A percentile compares a stretch with the other conserved stretches of the same genome.
These are phyloP conservation scores for Penicillium sp. DNA, from an alignment of 2,329 filamentous ascomycete species.

Conservation along the genomic window DNA sequence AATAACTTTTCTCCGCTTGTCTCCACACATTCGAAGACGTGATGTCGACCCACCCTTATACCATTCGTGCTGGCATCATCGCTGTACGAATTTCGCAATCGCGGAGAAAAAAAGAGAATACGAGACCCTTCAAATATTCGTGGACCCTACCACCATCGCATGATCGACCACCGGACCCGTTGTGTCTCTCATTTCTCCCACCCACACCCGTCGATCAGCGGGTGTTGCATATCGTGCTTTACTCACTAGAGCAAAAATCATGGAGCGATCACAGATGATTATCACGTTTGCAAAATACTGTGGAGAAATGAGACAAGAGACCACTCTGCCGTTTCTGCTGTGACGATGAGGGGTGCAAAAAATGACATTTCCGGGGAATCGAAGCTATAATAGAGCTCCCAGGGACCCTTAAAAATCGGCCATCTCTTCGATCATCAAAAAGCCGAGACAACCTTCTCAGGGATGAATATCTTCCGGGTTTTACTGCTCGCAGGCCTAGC, in stretches of 20 bases:
- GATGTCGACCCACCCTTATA: constrained; percentile 24
- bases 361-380: neutral
- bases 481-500: constrained; percentile 18
- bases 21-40: constrained; percentile 18
- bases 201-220: constrained; percentile 7
- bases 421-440: neutral
- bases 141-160: neutral
- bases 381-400: constrained; percentile 7
- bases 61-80: constrained; percentile 21
- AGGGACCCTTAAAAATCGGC: neutral
- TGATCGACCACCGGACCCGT: constrained; percentile 10
- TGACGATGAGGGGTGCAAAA: constrained; percentile 1
- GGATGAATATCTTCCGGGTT: constrained; percentile 16
- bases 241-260: constrained; percentile 1
- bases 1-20: neutral
- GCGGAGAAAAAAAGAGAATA: constrained; percentile 5
- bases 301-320: constrained; percentile 26
- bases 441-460: neutral
- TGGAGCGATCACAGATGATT: constrained; percentile 14
- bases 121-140: constrained; percentile 1
- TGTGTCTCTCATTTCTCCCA: constrained; percentile 1
- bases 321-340: neutral
- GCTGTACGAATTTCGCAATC: constrained; percentile 20
- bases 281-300: constrained; percentile 19
- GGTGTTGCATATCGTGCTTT: constrained; percentile 3